phyloP scores from a whole-genome alignment of 73 alveolate species.

The Strombidium stylifer region DNA sequence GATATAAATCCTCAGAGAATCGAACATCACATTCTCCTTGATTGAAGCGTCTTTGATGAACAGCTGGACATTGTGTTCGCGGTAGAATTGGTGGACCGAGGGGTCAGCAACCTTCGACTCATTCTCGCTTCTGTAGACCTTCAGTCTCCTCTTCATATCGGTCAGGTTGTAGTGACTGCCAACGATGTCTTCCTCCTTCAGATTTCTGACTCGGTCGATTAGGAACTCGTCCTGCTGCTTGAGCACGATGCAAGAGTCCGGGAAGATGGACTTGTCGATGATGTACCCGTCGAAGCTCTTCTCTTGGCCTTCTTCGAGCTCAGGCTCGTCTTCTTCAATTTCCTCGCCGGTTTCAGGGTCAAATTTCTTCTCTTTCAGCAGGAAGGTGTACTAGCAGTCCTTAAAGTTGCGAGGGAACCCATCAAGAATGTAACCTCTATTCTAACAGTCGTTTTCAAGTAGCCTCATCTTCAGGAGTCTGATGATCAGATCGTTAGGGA shows the following conservation, averaged over 20 bases:
- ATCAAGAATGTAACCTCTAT: slow-evolving; percentile 92
- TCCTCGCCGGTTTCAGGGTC: slow-evolving; percentile 60
- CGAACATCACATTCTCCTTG: slow-evolving; percentile 35
- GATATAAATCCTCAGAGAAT: slow-evolving; percentile 37
- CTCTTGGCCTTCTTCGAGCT: slow-evolving; percentile 57
- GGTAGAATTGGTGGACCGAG: slow-evolving; percentile 70
- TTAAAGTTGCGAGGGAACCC: slow-evolving; percentile 85
- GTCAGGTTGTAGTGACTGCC: slow-evolving; percentile 56
- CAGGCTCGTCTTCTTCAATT: slow-evolving; percentile 66
- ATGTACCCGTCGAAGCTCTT: slow-evolving; percentile 33
- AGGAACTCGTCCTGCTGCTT: slow-evolving; percentile 23
- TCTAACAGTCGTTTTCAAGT: slow-evolving; percentile 70
- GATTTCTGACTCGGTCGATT: slow-evolving; percentile 22
- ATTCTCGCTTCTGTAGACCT: slow-evolving; percentile 72
- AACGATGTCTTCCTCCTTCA: slow-evolving; percentile 22
- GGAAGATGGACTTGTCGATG: slow-evolving; percentile 43
- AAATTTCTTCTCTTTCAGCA: slow-evolving; percentile 32
- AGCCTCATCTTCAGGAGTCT: slow-evolving; percentile 25
- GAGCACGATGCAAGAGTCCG: slow-evolving; percentile 27
- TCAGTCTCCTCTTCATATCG: slow-evolving; percentile 47
- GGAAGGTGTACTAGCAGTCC: slow-evolving; percentile 76
- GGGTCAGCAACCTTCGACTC: slow-evolving; percentile 74
- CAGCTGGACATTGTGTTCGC: slow-evolving; percentile 59
- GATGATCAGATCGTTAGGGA: slow-evolving; percentile 52
- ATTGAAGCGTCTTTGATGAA: slow-evolving; percentile 49